A percentile compares a stretch with the other conserved stretches of the same genome.
These are phyloP conservation scores for Candida coquimbonensis DNA, from an alignment of 805 yeast species.

Conservation along the genomic window DNA sequence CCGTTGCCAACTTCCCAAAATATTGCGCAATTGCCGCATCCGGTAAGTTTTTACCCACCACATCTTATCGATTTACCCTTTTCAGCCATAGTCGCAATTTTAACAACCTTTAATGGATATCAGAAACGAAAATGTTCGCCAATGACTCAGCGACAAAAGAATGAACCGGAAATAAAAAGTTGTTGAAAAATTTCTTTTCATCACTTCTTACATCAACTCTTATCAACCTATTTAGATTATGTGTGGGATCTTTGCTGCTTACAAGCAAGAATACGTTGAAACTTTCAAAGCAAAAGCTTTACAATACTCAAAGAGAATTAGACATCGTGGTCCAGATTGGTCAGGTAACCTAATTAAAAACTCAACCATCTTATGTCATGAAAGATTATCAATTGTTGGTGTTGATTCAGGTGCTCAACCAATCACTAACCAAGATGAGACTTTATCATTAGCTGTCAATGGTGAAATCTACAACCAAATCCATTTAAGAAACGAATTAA, in stretches of 20 bases:
- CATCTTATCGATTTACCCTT: background rate
- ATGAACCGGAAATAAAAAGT: background rate
- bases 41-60: no score
- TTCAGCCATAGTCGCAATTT: background rate
- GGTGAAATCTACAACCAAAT: constrained; percentile 99
- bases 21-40: no score
- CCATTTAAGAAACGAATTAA: constrained; percentile 68
- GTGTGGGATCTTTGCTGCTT: constrained; percentile 99
- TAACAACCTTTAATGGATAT: background rate
- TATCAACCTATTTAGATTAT: constrained; percentile 29
- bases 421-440: constrained; percentile 70
- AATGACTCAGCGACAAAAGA: background rate
- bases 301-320: constrained; percentile 82
- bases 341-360: constrained; percentile 78
- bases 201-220: background rate
- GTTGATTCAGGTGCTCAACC: constrained; percentile 98
- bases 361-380: constrained; percentile 83
- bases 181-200: background rate
- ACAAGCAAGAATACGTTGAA: constrained; percentile 71
- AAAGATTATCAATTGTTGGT: constrained; percentile 96
- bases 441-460: constrained; percentile 76
- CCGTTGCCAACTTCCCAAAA: no score
- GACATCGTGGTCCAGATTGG: constrained; percentile 99
- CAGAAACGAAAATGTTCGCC: background rate
- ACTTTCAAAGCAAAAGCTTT: constrained; percentile 82